These are phyloP conservation scores for Tricholomella constricta DNA, from an alignment of 768 basidiomycete genomes.

Conservation along the genomic window DNA sequence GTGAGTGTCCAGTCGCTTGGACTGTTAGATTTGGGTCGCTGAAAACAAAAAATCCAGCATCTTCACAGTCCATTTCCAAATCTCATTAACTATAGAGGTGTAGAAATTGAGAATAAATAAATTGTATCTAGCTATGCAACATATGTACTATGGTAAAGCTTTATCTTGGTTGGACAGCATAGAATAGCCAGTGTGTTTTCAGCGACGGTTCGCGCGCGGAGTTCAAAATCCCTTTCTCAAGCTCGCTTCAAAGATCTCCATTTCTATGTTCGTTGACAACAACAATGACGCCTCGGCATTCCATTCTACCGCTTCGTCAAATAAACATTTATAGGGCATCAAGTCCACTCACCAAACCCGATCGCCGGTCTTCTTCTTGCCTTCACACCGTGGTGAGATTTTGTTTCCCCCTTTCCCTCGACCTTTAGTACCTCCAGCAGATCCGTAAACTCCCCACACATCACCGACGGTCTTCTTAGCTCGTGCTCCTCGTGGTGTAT, in stretches of 20 bases:
- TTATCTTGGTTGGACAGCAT: neutral
- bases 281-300: too few relatives aligned
- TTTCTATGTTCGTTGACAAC: too few relatives aligned
- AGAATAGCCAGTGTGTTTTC: too few relatives aligned
- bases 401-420: neutral
- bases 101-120: slow-evolving; percentile 13
- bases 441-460: neutral
- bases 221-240: neutral
- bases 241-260: too few relatives aligned
- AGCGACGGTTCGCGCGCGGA: slow-evolving; percentile 1
- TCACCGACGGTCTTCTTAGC: neutral
- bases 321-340: too few relatives aligned
- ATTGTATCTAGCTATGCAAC: neutral
- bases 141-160: neutral
- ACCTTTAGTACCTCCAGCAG: neutral
- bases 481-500: neutral
- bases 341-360: neutral
- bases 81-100: slow-evolving; percentile 51
- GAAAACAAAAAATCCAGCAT: slow-evolving; percentile 35
- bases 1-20: slow-evolving; percentile 36
- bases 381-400: slow-evolving; percentile 10
- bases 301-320: too few relatives aligned
- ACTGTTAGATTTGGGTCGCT: neutral
- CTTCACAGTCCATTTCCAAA: slow-evolving; percentile 58
- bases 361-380: neutral